Conservation (phyloP, 805 yeast species). For the Kluyveromyces siamensis region DNA sequence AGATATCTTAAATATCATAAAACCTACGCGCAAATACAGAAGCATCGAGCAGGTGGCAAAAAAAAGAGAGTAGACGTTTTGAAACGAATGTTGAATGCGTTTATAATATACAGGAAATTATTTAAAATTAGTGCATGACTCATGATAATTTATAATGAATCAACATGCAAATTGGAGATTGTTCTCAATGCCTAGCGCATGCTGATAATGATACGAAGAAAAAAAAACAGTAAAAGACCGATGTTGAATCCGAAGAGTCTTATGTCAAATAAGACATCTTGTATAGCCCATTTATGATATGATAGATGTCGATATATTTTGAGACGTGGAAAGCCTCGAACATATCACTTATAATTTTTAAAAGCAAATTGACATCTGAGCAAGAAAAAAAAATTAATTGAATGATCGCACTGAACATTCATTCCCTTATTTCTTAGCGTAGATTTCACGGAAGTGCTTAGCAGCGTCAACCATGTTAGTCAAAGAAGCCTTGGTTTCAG, state of each 20-base stretch:
- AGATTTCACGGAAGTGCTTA: slow-evolving; percentile 77
- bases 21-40: background rate
- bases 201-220: slow-evolving; percentile 3
- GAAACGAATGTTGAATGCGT: slow-evolving; percentile 31
- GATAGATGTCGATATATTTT: too few species aligned
- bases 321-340: background rate
- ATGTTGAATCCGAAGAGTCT: slow-evolving; percentile 22
- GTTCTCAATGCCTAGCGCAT: background rate
- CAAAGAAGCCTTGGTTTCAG: slow-evolving; percentile 88
- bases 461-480: slow-evolving; percentile 99
- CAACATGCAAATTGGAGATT: slow-evolving; percentile 3
- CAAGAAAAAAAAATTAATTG: too few species aligned
- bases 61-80: background rate
- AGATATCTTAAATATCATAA: too few species aligned
- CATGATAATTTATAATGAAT: slow-evolving; percentile 8
- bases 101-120: slow-evolving; percentile 16
- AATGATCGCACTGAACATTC: background rate
- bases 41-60: background rate
- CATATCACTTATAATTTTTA: too few species aligned
- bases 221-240: slow-evolving; percentile 16
- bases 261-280: slow-evolving; percentile 3
- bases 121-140: slow-evolving; percentile 8
- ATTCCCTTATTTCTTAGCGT: slow-evolving; percentile 22
- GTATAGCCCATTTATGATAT: background rate
- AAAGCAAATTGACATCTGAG: too few species aligned